Evolutionary conservation across 495 filamentous ascomycete genomes (phyloP), one percentile per base, ranked within the genome.

Genomic region (Neurospora sp.): DNA sequence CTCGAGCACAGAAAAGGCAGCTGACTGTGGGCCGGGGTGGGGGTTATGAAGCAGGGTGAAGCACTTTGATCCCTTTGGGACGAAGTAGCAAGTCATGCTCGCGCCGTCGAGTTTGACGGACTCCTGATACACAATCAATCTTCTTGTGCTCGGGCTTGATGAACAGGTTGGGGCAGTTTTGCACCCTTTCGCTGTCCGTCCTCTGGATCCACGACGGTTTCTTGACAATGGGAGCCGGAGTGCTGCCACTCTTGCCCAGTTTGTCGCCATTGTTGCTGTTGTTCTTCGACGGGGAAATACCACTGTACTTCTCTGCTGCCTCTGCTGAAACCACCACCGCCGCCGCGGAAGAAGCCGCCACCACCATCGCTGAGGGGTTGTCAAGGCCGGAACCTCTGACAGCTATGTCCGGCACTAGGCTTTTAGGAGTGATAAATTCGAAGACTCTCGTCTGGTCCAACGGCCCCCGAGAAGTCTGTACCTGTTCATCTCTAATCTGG

Each of bases 71-170:
- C 22, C 5, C 5, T 59, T 20, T 7, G 27, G 4, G 70, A 81
- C 59, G 53, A 76, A 81, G 68, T 79, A 81, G 71, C 70, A 22
- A 9, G 75, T 75, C 72, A 78, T 78, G 41, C 68, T 71, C 4
- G 53, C 14, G 14, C 80, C 78, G 59, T 79, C 79, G 69, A 79
- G 53, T 71, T 81, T 80, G 40, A 74, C 39, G 4, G 75, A 68
- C 41, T 78, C 72, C 20, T 81, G 77, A 72, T 68, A 80, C 6
- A 72, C 16, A 1, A 70, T n/a, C 0, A 27, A 27, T 27, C 27
- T 9, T 12, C 16, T 40, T 38, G 41, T 78, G 78, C 61, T 81
- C 78, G 6, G 18, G 5, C 71, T 79, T 79, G 42, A 65, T 73
- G 74, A 81, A 80, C 0, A 80, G 72, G 68, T 81, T 9, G 38